Percentiles rank a stretch among this genome's conserved stretches.
Conservation (phyloP, 345 rosid species). For the Stellera chamaejasme region DNA sequence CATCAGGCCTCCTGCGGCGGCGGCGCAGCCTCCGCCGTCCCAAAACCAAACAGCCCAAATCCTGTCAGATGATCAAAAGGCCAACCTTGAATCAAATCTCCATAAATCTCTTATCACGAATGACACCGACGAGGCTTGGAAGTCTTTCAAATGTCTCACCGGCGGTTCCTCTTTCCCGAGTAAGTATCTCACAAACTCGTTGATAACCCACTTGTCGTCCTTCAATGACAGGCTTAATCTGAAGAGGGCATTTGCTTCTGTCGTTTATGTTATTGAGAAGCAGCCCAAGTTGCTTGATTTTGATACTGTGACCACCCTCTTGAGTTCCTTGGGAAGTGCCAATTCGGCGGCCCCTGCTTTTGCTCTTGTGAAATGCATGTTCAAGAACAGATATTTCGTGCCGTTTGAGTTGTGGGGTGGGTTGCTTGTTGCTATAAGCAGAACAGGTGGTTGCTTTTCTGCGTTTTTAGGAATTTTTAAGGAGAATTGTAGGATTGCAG, state of each 20-base stretch:
- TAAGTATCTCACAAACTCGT: constrained; percentile 58
- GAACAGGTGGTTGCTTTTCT: constrained; percentile 32
- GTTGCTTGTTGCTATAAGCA: constrained; percentile 45
- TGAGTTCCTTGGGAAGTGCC: constrained; percentile 52
- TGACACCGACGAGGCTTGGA: constrained; percentile 76
- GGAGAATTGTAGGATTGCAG: constrained; percentile 60
- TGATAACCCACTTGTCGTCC: constrained; percentile 56
- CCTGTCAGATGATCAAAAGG: constrained; percentile 38
- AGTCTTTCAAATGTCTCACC: constrained; percentile 59
- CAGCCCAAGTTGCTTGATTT: constrained; percentile 46
- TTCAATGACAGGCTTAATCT: constrained; percentile 43
- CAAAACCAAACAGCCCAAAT: constrained; percentile 17
- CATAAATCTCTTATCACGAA: constrained; percentile 40
- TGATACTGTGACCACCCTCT: constrained; percentile 37
- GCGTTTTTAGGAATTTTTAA: constrained; percentile 57
- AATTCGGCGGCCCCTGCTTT: constrained; percentile 66
- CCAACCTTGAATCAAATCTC: constrained; percentile 47
- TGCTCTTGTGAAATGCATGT: constrained; percentile 68
- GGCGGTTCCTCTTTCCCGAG: constrained; percentile 43
- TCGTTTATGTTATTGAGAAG: constrained; percentile 62
- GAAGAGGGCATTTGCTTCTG: constrained; percentile 89
- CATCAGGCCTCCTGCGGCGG: not conserved
- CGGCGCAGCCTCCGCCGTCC: constrained; percentile 8
- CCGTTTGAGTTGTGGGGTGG: constrained; percentile 76
- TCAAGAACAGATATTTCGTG: constrained; percentile 72